Conservation (phyloP, 148 eudicot genomes). For the Rhododendron simsii region DNA sequence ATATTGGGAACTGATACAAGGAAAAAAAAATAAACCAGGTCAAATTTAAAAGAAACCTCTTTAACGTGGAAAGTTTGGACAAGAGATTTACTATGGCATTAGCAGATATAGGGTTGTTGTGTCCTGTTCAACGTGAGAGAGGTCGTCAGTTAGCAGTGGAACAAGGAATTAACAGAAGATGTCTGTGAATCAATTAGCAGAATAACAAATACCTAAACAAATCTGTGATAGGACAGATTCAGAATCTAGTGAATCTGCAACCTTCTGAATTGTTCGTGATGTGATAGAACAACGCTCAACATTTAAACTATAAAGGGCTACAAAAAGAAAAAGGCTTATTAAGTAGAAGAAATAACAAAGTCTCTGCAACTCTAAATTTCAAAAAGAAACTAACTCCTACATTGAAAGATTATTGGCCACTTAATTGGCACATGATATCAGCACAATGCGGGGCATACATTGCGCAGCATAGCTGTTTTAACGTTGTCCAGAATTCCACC, state of each 20-base stretch:
- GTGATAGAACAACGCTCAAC: slow-evolving; percentile 85
- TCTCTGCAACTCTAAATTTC: not conserved
- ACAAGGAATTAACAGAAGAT: slow-evolving; percentile 1
- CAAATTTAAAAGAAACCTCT: slow-evolving; percentile 36
- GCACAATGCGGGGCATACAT: not conserved
- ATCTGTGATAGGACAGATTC: slow-evolving; percentile 65
- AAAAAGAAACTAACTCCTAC: not conserved
- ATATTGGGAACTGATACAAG: not conserved
- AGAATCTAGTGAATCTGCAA: slow-evolving; percentile 66
- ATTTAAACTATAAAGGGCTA: slow-evolving; percentile 85
- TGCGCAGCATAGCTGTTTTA: not conserved
- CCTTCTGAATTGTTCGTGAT: slow-evolving; percentile 75
- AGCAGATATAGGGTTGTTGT: slow-evolving; percentile 66
- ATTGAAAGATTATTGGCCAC: not conserved
- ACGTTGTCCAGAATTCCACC: not conserved
- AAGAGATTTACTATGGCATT: slow-evolving; percentile 54
- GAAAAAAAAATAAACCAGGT: not conserved
- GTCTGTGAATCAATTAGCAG: slow-evolving; percentile 5
- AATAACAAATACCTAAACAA: slow-evolving; percentile 44
- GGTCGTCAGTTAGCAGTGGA: slow-evolving; percentile 10
- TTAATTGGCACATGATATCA: not conserved
- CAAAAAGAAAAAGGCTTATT: slow-evolving; percentile 12
- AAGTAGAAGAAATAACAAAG: not conserved
- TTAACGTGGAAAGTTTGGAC: slow-evolving; percentile 58
- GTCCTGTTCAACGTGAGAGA: slow-evolving; percentile 51